Conservation (phyloP, 495 filamentous ascomycete species). For the Daldinia vernicosa region DNA sequence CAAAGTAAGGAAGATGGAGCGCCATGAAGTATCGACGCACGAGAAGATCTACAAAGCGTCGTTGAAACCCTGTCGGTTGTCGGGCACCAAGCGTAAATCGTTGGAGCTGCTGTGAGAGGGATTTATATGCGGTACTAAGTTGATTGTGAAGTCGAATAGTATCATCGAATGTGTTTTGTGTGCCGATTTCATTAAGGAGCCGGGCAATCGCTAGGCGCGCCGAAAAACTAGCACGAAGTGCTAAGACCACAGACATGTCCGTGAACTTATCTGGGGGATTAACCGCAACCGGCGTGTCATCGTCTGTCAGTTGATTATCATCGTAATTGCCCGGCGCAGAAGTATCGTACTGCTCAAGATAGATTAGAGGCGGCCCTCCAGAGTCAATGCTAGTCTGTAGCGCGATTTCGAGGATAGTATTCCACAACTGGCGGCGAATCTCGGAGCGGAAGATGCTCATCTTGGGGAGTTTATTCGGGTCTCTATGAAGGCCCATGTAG, state of each 20-base stretch:
- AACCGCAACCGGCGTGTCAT: conserved; percentile 30
- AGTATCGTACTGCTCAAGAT: conserved; percentile 57
- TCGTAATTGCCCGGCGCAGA: conserved; percentile 58
- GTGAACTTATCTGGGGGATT: conserved; percentile 54
- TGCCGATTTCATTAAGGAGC: conserved; percentile 57
- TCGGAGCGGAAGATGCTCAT: conserved; percentile 57
- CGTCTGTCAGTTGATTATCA: conserved; percentile 51
- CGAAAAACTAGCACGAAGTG: conserved; percentile 57
- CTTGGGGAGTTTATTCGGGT: conserved; percentile 32
- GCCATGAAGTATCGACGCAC: conserved; percentile 57
- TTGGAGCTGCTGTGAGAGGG: conserved; percentile 53
- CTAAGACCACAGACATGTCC: conserved; percentile 55
- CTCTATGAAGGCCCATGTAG: conserved; percentile 42
- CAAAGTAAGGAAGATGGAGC: conserved; percentile 60
- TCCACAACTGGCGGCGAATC: conserved; percentile 70
- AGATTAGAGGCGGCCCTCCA: conserved; percentile 62
- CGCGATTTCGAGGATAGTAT: conserved; percentile 53
- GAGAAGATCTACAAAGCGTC: conserved; percentile 53
- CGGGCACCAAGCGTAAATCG: conserved; percentile 26
- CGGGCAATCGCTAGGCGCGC: conserved; percentile 57
- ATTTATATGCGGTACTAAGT: conserved; percentile 50
- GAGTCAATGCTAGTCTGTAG: conserved; percentile 62
- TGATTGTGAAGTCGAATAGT: conserved; percentile 47
- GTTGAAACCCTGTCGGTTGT: conserved; percentile 50
- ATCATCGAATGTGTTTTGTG: conserved; percentile 47